Base-by-base conservation (phyloP, 2,329 filamentous ascomycete genomes). In the Fusarium keratoplasticum region DNA sequence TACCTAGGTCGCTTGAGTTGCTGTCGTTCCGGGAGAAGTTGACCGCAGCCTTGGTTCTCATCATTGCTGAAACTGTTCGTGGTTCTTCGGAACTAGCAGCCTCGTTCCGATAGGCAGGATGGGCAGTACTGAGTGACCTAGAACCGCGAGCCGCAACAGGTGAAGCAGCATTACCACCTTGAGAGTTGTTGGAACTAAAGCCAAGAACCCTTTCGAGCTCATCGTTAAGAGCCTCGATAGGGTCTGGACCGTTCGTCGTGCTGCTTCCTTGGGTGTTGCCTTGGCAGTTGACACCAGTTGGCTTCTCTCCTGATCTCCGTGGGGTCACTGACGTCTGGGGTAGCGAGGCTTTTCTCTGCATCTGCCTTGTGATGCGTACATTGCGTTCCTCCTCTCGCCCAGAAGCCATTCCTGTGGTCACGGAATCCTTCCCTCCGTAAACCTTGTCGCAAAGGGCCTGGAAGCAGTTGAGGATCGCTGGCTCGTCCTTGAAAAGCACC, bases 401-500 rank as follows among this genome's bases (percentile, higher is more conserved):
- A 4, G 36, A 5, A 11, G 13, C 9, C 25, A 22, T 25, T 55
- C 27, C 40, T 27, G 31, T 55, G 5, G 18, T 52, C 22, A 22
- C n/a, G 2, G 25, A 42, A 10, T 18, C 13, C 6, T 67, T 42
- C 31, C 65, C 27, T 31, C 20, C 60, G 63, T 90, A 89, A 9
- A 84, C 69, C 7, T 81, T 78, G 33, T 78, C 74, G 25, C 87
- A 88, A 20, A 89, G 78, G 1, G 72, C 72, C 36, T 84, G 83
- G 59, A 90, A 90, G 20, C 84, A 80, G n/a, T 82, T 75, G 2
- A 89, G 71, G 0, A 90, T 52, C 3, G 62, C 58, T 3, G 80
- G 57, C 70, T 91, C 88, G 60, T 94, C 84, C 6, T 84, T 84
- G 77, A 95, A 95, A 1, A 94, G 77, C 2, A 95, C 87, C 75